A percentile compares a stretch with the other conserved stretches of the same genome.
Conservation (phyloP, 2,329 filamentous ascomycete genomes). For the Monosporascus sp. region DNA sequence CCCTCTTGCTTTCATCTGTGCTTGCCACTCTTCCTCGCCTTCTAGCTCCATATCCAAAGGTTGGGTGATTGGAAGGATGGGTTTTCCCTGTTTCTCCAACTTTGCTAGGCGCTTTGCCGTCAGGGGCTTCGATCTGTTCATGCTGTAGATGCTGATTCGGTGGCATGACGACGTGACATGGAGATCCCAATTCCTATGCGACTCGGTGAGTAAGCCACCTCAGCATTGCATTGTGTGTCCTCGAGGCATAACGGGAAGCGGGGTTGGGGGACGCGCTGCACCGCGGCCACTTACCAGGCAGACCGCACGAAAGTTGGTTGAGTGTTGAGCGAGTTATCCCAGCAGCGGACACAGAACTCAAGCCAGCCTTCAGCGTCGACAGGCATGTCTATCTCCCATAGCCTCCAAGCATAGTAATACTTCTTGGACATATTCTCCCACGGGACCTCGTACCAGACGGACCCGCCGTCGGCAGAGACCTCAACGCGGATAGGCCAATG, state of each 20-base stretch:
- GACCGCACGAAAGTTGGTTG: constrained; percentile 51
- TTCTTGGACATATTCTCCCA: constrained; percentile 56
- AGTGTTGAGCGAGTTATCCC: constrained; percentile 58
- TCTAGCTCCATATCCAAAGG: constrained; percentile 46
- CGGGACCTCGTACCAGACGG: constrained; percentile 59
- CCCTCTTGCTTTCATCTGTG: constrained; percentile 32
- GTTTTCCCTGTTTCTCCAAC: constrained; percentile 42
- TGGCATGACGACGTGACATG: constrained; percentile 61
- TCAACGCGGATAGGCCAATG: constrained; percentile 60
- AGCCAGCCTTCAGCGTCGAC: constrained; percentile 58
- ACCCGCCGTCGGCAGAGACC: constrained; percentile 57
- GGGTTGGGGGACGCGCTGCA: constrained; percentile 1
- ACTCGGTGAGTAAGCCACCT: not conserved
- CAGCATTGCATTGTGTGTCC: not conserved
- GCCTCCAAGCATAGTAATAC: constrained; percentile 58
- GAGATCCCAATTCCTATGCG: constrained; percentile 54
- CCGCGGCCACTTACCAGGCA: constrained; percentile 35
- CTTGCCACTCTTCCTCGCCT: constrained; percentile 42
- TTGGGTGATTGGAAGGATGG: constrained; percentile 49
- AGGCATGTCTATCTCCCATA: constrained; percentile 58
- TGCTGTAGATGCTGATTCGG: constrained; percentile 56
- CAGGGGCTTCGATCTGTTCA: constrained; percentile 45
- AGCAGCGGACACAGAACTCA: constrained; percentile 53
- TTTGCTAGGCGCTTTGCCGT: constrained; percentile 46
- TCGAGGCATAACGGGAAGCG: constrained; percentile 1